These are phyloP conservation scores for Cyclospora cayetanensis DNA, from an alignment of 169 alveolate species.

Conservation along the genomic window DNA sequence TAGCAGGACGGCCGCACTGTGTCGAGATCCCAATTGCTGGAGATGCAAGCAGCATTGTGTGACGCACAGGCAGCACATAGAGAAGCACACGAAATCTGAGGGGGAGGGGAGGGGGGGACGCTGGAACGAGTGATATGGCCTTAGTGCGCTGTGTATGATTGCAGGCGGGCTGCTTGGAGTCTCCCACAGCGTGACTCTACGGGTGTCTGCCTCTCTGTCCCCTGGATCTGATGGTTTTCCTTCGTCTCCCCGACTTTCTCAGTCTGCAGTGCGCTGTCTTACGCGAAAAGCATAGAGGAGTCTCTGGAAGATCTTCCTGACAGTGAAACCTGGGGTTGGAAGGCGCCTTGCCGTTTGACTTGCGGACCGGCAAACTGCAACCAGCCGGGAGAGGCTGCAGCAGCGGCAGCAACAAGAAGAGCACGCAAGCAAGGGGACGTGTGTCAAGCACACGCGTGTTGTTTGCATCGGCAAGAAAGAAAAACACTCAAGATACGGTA, in stretches of 20 bases:
- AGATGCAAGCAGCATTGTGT: background rate
- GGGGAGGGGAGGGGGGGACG: background rate
- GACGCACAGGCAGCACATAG: background rate
- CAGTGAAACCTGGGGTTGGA: background rate
- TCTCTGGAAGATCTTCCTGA: background rate
- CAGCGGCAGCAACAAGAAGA: background rate
- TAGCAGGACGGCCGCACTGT: constrained; percentile 27
- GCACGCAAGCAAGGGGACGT: background rate
- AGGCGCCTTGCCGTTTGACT: background rate
- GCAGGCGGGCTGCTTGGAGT: too few relatives aligned
- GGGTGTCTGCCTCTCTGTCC: background rate
- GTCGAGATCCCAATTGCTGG: constrained; percentile 30
- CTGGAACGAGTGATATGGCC: background rate
- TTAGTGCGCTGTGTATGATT: too few relatives aligned
- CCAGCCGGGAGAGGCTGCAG: background rate
- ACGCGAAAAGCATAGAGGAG: background rate
- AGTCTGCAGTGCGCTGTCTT: background rate
- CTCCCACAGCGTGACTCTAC: background rate
- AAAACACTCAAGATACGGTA: too few relatives aligned
- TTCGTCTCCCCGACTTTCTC: background rate
- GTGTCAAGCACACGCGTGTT: background rate
- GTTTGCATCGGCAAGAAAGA: too few relatives aligned
- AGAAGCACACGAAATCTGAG: background rate
- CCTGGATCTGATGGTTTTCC: background rate
- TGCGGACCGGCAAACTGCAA: background rate